Evolutionary conservation across 495 filamentous ascomycete species (phyloP), one percentile per base, ranked within the genome.

Genomic region (Xylona heveae): DNA sequence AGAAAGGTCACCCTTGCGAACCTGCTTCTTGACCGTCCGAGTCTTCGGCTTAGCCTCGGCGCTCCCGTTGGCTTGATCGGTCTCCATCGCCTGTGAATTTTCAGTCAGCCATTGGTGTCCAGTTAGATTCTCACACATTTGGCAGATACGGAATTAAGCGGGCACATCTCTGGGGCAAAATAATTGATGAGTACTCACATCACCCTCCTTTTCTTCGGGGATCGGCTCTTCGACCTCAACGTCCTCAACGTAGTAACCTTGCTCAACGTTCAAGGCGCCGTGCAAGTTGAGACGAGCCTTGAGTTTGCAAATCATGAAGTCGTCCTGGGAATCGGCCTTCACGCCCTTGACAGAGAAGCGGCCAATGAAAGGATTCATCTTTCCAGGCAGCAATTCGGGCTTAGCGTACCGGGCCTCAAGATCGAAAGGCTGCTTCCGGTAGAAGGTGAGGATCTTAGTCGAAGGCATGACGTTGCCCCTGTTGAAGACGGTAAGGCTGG

Each of bases 301-400:
- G 35, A 99, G 73, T 64, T 99, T 99, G 74, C 88, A 99, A 45
- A 99, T 92, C 81, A 91, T 91, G 52, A 91, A 91, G 44, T 91
- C 81, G 30, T 88, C 77, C 40, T 90, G 82, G 33, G 67, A 62
- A 49, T 82, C 77, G 19, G 78, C 70, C 58, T 84, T 71, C 42
- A 91, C 81, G 17, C 69, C 71, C 67, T 91, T 91, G 49, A 91
- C 75, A 15, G 81, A 88, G 59, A 99, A 99, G 34, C 78, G 68
- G 33, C 88, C 88, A 43, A 99, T 93, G 74, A 85, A 95, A 32
- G 88, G 75, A 36, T 79, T 75, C 39, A 77, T 64, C 68, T 82
- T 85, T 45, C 85, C 88, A 28, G 88, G 88, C n/a, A 99, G 68
- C 24, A 55, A 48, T 15, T 92, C 83, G 12, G 81, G 76, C 42